These are phyloP conservation scores for Candida neerlandica DNA, from an alignment of 1,139 yeast species.

Conservation along the genomic window DNA sequence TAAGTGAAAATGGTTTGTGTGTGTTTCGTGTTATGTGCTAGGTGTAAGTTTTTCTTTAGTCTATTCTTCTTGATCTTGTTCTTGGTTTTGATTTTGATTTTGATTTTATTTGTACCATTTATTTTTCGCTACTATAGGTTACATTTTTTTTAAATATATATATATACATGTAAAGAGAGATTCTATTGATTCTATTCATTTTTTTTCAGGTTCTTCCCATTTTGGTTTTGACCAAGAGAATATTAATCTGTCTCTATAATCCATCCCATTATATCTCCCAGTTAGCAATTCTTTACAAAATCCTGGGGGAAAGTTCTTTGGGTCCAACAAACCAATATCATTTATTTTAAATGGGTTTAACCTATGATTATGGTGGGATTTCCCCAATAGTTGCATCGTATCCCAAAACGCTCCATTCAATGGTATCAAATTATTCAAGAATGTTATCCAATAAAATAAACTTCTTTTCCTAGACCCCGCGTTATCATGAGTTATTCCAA, in stretches of 20 bases:
- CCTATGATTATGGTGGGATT: conserved; percentile 36
- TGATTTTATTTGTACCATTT: conserved; percentile 1
- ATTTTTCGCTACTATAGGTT: background rate
- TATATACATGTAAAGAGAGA: conserved; percentile 1
- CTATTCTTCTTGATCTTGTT: too few species aligned
- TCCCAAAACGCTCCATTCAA: conserved; percentile 47
- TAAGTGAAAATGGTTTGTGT: conserved; percentile 26
- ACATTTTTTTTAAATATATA: background rate
- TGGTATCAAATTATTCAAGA: conserved; percentile 25
- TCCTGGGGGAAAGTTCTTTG: conserved; percentile 32
- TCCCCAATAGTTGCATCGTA: conserved; percentile 31
- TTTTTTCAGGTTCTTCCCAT: conserved; percentile 12
- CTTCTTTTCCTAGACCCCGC: conserved; percentile 4
- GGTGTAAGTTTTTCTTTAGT: background rate
- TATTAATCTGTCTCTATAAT: conserved; percentile 26
- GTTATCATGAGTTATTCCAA: conserved; percentile 30
- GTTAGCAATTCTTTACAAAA: conserved; percentile 28
- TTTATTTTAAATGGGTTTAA: conserved; percentile 25
- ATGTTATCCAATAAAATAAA: conserved; percentile 9
- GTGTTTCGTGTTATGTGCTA: background rate
- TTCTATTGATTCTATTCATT: too few species aligned
- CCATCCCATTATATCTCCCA: conserved; percentile 28
- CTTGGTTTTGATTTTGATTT: too few species aligned
- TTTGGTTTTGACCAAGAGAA: conserved; percentile 21
- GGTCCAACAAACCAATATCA: conserved; percentile 45